phyloP scores from a whole-genome alignment of 1,284 basidiomycete species.

The Cutaneotrichosporon sp. region DNA sequence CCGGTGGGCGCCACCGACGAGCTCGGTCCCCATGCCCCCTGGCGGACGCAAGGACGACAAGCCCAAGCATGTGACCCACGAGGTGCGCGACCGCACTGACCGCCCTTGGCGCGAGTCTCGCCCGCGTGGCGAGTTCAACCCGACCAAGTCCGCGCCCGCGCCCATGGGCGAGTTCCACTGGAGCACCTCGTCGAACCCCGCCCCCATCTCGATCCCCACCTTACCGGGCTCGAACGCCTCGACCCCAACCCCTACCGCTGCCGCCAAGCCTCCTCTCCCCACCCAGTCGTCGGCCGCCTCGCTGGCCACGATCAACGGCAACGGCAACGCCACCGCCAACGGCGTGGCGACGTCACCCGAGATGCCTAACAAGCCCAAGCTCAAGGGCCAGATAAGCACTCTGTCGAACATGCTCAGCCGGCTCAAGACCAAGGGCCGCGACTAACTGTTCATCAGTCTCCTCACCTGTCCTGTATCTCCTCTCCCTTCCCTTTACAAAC shows the following conservation, averaged over 20 bases:
- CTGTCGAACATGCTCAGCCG: slow-evolving; percentile 53
- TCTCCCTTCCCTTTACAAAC: slow-evolving; percentile 2
- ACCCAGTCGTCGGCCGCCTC: slow-evolving; percentile 8
- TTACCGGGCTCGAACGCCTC: not conserved
- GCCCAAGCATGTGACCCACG: slow-evolving; percentile 1
- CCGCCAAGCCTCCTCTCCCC: slow-evolving; percentile 1
- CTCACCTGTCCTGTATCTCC: not conserved
- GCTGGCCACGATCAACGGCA: slow-evolving; percentile 4
- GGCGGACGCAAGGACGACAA: not conserved
- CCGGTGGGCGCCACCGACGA: slow-evolving; percentile 18
- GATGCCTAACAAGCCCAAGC: slow-evolving; percentile 47
- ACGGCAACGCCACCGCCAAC: not conserved
- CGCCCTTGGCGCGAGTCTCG: not conserved
- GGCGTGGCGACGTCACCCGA: slow-evolving; percentile 4
- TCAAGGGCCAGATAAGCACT: slow-evolving; percentile 50
- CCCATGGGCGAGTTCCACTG: slow-evolving; percentile 5
- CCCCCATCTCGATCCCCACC: not conserved
- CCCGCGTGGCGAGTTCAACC: slow-evolving; percentile 7
- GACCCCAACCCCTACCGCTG: not conserved
- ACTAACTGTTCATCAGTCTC: not conserved
- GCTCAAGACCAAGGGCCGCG: slow-evolving; percentile 35
- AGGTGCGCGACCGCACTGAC: not conserved
- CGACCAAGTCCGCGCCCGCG: slow-evolving; percentile 7
- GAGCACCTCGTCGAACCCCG: not conserved
- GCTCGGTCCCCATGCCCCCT: slow-evolving; percentile 9